phyloP scores from a whole-genome alignment of 495 filamentous ascomycete species.

The Penicillium soppii region DNA sequence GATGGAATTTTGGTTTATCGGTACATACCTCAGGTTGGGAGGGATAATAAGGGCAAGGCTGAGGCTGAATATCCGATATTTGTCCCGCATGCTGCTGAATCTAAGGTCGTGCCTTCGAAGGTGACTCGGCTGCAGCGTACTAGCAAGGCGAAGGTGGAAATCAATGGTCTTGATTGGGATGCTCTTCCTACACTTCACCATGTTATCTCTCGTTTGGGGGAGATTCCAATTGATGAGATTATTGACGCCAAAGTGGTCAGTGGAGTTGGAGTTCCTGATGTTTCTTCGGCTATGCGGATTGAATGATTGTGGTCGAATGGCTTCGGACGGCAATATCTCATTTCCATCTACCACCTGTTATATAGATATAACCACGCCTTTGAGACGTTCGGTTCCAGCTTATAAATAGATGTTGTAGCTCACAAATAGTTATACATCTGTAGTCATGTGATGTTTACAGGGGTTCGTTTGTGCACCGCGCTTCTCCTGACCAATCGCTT shows the following conservation, averaged over 20 bases:
- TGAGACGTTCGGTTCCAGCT: too few species aligned
- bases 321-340: too few species aligned
- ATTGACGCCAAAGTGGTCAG: slow-evolving; percentile 51
- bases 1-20: slow-evolving; percentile 43
- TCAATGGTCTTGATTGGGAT: slow-evolving; percentile 46
- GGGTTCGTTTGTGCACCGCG: too few species aligned
- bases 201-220: slow-evolving; percentile 46
- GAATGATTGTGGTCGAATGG: slow-evolving; percentile 36
- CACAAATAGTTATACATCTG: too few species aligned
- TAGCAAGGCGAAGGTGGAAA: slow-evolving; percentile 41
- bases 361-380: too few species aligned
- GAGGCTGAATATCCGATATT: slow-evolving; percentile 48
- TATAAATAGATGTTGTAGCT: too few species aligned
- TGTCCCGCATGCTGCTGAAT: slow-evolving; percentile 37
- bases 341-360: too few species aligned
- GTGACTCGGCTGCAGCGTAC: slow-evolving; percentile 32
- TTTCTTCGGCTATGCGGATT: slow-evolving; percentile 39
- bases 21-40: slow-evolving; percentile 49
- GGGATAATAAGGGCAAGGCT: slow-evolving; percentile 35
- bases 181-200: slow-evolving; percentile 56
- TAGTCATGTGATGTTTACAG: too few species aligned
- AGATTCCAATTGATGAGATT: slow-evolving; percentile 54
- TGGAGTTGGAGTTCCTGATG: slow-evolving; percentile 49
- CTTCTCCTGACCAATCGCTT: too few species aligned
- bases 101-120: slow-evolving; percentile 32